A percentile compares a stretch with the other conserved stretches of the same genome.
Evolutionary conservation across 208 protist species (phyloP).

Genomic region (Kentomonas sorsogonicus): DNA sequence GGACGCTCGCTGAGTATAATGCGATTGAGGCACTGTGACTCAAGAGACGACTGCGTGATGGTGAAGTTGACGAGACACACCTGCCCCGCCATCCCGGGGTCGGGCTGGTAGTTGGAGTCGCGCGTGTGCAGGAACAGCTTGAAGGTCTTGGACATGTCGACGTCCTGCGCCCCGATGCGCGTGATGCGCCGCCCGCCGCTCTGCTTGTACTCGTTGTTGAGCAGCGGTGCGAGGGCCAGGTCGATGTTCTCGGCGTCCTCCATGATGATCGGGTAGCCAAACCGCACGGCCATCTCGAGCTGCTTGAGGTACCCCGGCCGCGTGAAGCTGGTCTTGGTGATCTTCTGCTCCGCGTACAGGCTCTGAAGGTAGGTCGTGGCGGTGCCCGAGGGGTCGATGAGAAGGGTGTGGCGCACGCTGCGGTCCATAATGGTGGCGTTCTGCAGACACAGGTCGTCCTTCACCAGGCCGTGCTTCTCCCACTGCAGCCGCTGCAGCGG

Average conservation of each 20-base stretch:
- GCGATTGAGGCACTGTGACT: slow-evolving; percentile 93
- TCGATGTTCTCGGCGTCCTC: slow-evolving; percentile 99
- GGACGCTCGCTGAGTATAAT: slow-evolving; percentile 92
- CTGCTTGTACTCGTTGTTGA: slow-evolving; percentile 96
- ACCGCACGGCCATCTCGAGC: slow-evolving; percentile 97
- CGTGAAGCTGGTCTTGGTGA: slow-evolving; percentile 94
- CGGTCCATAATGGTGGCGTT: slow-evolving; percentile 97
- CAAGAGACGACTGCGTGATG: slow-evolving; percentile 94
- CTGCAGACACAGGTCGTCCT: slow-evolving; percentile 95
- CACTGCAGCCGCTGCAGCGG: slow-evolving; percentile 93
- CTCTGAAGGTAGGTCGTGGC: slow-evolving; percentile 91
- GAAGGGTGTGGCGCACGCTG: slow-evolving; percentile 93
- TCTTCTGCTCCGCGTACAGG: slow-evolving; percentile 73
- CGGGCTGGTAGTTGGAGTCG: slow-evolving; percentile 92
- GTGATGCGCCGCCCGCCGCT: slow-evolving; percentile 93
- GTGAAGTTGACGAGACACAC: slow-evolving; percentile 99
- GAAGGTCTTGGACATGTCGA: slow-evolving; percentile 98
- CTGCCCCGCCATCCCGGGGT: slow-evolving; percentile 93
- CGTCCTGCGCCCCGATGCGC: slow-evolving; percentile 94
- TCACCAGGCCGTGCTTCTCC: slow-evolving; percentile 92
- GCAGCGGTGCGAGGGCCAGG: slow-evolving; percentile 96
- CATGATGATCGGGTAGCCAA: slow-evolving; percentile 98
- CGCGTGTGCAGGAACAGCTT: slow-evolving; percentile 96
- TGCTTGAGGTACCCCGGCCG: slow-evolving; percentile 97
- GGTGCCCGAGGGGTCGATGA: slow-evolving; percentile 99